A percentile compares a stretch with the other conserved stretches of the same genome.
Evolutionary conservation across 495 filamentous ascomycete genomes (phyloP).

Genomic region (Clohesyomyces aquaticus): DNA sequence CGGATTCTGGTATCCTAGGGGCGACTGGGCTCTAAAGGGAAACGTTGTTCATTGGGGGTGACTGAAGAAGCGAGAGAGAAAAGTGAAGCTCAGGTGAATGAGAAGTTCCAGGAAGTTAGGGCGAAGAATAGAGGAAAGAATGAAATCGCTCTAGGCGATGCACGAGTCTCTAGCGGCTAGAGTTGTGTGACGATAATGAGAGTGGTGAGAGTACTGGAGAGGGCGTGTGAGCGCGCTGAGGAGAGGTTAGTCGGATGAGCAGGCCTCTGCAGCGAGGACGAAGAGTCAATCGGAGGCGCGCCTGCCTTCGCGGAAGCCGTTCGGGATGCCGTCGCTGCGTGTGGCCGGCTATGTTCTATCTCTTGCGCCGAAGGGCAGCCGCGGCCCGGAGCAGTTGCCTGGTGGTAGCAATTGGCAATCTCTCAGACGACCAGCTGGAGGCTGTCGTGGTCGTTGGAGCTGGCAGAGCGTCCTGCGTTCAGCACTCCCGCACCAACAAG

Average conservation of each 20-base stretch:
- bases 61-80: background rate
- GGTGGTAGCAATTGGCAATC: constrained; percentile 1
- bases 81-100: constrained; percentile 9
- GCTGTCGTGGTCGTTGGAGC: background rate
- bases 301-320: constrained; percentile 22
- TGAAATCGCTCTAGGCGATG: constrained; percentile 19
- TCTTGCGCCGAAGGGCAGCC: too few relatives aligned
- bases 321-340: background rate
- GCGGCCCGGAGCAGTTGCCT: too few relatives aligned
- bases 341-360: background rate
- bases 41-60: background rate
- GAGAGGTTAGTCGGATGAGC: constrained; percentile 10
- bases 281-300: constrained; percentile 26
- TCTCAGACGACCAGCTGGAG: too few relatives aligned
- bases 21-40: background rate
- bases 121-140: constrained; percentile 35
- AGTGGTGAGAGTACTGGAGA: constrained; percentile 12
- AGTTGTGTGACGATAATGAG: constrained; percentile 31
- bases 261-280: constrained; percentile 2
- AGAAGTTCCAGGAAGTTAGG: constrained; percentile 1
- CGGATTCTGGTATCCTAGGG: too few relatives aligned
- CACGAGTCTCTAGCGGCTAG: constrained; percentile 20
- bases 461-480: too few relatives aligned
- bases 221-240: constrained; percentile 15
- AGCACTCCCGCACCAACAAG: too few relatives aligned